Evolutionary conservation across 331 rosid species (phyloP), one percentile per base, ranked within the genome.

Genomic region (Acacia pycnantha): DNA sequence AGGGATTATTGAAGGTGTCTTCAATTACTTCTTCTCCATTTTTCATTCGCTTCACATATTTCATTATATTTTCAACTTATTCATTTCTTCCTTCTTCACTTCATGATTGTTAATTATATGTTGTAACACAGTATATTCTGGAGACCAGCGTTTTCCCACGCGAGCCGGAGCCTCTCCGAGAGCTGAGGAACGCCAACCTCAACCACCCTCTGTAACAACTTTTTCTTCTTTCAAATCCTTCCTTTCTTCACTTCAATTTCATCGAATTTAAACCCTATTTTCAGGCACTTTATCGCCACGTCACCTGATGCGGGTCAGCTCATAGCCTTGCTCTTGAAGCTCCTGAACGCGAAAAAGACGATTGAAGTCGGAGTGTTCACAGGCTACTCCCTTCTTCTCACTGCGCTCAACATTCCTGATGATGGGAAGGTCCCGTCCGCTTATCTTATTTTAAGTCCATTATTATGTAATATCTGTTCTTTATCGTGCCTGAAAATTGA

Each of bases 311-410:
- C 82, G 29, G 86, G 85, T 81, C 86, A 79, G 21, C 71, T 88
- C 29, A 65, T 88, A 2, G 66, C 77, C 46, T 21, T 88, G 77
- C 73, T 88, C 47, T 76, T 88, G 77, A 86, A 81, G 82, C 22
- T 88, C 24, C 12, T 79, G 70, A 84, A 86, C 68, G 86, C 89
- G 4, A 88, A 79, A 70, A 88, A 84, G 85, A 88, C 91, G 9
- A 84, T 86, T 59, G 88, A 91, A 79, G 65, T 91, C 9, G 95
- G 93, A 82, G 92, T 91, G 1, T 86, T 88, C 51, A 84, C 95
- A 12, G 95, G 95, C 3, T 89, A 91, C 80, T 91, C 95, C 21
- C 90, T 89, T 82, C 95, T 91, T 81, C 90, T 88, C 81, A 88
- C 91, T 1, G 95, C 92, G 35, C 93, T 89, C 16, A 76, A 83